A percentile compares a stretch with the other conserved stretches of the same genome.
Conservation (phyloP, 192 early-diverging fungal genomes). For the Umbelopsis sp. region DNA sequence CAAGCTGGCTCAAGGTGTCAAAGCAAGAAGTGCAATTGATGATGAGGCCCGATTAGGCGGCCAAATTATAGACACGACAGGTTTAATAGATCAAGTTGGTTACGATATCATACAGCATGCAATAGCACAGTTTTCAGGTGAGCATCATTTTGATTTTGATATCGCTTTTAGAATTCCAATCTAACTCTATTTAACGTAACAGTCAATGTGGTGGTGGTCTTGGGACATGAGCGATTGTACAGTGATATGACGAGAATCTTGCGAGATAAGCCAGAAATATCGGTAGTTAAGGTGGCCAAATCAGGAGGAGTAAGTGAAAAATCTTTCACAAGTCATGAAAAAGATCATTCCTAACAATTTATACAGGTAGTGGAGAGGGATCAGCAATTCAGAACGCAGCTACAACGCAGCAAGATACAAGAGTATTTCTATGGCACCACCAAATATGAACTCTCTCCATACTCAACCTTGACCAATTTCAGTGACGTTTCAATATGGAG, state of each 20-base stretch:
- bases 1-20: conserved; percentile 65
- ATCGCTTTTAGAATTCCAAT: neutral
- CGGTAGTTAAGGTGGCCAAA: conserved; percentile 86
- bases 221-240: conserved; percentile 94
- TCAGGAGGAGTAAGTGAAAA: conserved; percentile 80
- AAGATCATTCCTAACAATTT: neutral
- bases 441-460: conserved; percentile 79
- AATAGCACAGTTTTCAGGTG: conserved; percentile 71
- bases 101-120: conserved; percentile 78
- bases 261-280: conserved; percentile 49
- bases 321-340: neutral
- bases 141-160: neutral
- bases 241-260: conserved; percentile 72
- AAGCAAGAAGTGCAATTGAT: conserved; percentile 65
- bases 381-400: conserved; percentile 64
- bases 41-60: conserved; percentile 69
- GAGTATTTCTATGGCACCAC: conserved; percentile 96
- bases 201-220: conserved; percentile 84
- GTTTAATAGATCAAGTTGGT: conserved; percentile 76
- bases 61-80: conserved; percentile 83
- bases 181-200: conserved; percentile 2
- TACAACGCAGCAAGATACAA: conserved; percentile 74
- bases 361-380: conserved; percentile 88
- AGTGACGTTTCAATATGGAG: conserved; percentile 77
- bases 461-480: conserved; percentile 79